phyloP scores from a whole-genome alignment of 2,329 filamentous ascomycete species.

The Dendryphion nanum region DNA sequence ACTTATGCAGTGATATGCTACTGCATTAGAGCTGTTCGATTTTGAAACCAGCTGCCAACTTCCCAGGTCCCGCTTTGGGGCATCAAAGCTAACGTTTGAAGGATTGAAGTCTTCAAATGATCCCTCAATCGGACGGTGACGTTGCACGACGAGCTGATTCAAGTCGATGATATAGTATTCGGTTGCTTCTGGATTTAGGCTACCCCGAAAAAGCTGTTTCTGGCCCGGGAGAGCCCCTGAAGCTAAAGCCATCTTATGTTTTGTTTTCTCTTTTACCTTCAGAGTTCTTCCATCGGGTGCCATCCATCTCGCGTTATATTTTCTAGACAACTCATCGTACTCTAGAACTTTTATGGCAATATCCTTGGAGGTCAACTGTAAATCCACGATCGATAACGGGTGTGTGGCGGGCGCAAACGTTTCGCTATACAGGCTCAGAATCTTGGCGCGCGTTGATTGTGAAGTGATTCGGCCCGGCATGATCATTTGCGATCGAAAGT shows the following conservation, averaged over 20 bases:
- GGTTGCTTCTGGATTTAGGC: background rate
- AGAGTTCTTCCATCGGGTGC: background rate
- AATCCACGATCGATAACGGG: background rate
- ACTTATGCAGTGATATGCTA: conserved; percentile 2
- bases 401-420: background rate
- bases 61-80: background rate
- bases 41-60: background rate
- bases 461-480: conserved; percentile 2
- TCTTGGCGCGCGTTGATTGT: background rate
- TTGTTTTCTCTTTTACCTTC: background rate
- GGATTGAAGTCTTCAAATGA: no score
- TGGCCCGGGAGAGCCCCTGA: background rate
- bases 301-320: background rate
- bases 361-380: background rate
- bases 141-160: background rate
- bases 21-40: background rate
- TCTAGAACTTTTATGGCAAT: background rate
- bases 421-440: background rate
- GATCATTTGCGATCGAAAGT: background rate
- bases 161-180: background rate
- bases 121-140: no score
- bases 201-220: background rate
- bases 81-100: background rate
- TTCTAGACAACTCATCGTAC: background rate
- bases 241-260: background rate